Evolutionary conservation across 2,329 filamentous ascomycete species (phyloP).

Genomic region (Tricladium varicosporioides): DNA sequence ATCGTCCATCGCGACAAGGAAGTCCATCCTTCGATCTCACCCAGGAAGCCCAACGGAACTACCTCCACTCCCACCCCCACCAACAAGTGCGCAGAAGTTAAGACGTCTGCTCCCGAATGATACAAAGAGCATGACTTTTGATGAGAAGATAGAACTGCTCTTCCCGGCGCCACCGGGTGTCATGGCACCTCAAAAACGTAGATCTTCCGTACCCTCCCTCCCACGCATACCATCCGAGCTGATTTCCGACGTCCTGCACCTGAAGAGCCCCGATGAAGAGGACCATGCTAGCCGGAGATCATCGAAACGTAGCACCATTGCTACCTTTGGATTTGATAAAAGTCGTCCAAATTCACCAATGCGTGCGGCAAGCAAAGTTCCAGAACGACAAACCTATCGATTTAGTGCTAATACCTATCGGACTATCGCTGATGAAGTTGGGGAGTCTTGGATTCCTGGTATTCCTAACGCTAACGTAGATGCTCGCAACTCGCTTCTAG

Average conservation of each 20-base stretch:
- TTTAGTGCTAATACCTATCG: slow-evolving; percentile 36
- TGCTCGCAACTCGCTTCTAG: slow-evolving; percentile 9
- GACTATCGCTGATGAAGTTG: slow-evolving; percentile 36
- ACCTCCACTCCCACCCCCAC: slow-evolving; percentile 45
- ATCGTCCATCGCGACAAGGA: slow-evolving; percentile 44
- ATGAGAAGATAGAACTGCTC: slow-evolving; percentile 55
- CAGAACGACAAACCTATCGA: slow-evolving; percentile 20
- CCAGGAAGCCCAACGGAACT: slow-evolving; percentile 48
- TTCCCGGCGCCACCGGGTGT: slow-evolving; percentile 41
- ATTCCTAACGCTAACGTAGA: slow-evolving; percentile 21
- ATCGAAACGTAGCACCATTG: slow-evolving; percentile 32
- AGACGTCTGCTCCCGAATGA: slow-evolving; percentile 47
- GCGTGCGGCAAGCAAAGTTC: background rate
- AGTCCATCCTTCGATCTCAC: slow-evolving; percentile 44
- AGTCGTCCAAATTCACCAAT: slow-evolving; percentile 6
- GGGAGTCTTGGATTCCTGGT: slow-evolving; percentile 41
- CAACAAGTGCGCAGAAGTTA: slow-evolving; percentile 41
- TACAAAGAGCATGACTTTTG: slow-evolving; percentile 56
- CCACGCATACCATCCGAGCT: slow-evolving; percentile 34
- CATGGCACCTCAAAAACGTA: slow-evolving; percentile 30
- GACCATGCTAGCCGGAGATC: slow-evolving; percentile 25
- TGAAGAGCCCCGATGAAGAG: slow-evolving; percentile 21
- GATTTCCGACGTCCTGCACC: slow-evolving; percentile 20
- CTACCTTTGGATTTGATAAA: slow-evolving; percentile 18
- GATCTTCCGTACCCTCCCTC: slow-evolving; percentile 45